Base-by-base conservation (phyloP, 345 rosid species). In the Theobroma cacao region DNA sequence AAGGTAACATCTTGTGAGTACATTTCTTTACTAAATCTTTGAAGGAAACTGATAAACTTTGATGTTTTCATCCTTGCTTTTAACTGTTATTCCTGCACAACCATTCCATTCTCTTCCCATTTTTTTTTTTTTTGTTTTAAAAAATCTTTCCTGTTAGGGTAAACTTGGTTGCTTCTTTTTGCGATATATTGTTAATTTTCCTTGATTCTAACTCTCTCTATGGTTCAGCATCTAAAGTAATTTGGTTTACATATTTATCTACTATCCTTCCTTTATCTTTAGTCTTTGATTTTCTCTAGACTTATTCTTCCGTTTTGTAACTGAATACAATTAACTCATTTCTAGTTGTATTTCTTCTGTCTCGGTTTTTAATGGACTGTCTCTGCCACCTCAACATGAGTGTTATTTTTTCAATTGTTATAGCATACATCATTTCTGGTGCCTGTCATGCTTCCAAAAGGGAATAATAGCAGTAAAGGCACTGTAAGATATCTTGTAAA, bases 1-100 rank as follows among this genome's bases (percentile, higher is more conserved):
- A 84, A 67, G 94, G 96, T 88, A 88, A 75, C 72, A 34, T 58
- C 47, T 86, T 83, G 76, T 69, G 56, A 0, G 9, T 50, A 33
- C 43, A 71, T 50, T 36, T 71, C 28, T 33, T 70, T 59, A 59
- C 38, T 41, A 61, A 30, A 28, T 43, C 59, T 47, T 48, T 2
- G 36, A 28, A 70, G 26, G 22, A 30, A 48, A 47, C 26, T 50
- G 41, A 70, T 47, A 72, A 36, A 36, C n/a, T 55, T 55, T 7
- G 65, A 73, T 38, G 76, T 31, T 48, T 30, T 20, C 4, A 52
- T 38, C 41, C 26, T n/a, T 33, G 13, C 31, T 52, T 72, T 52
- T 72, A 11, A 20, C 31, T 12, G 3, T 50, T 71, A 28, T 71
- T 50, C 17, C 10, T 5, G 1, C 28, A 20, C 61, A 48, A 13